Evolutionary conservation across 495 filamentous ascomycete genomes (phyloP), one percentile per base, ranked within the genome.

Genomic region (Astrocystis sublimbata): DNA sequence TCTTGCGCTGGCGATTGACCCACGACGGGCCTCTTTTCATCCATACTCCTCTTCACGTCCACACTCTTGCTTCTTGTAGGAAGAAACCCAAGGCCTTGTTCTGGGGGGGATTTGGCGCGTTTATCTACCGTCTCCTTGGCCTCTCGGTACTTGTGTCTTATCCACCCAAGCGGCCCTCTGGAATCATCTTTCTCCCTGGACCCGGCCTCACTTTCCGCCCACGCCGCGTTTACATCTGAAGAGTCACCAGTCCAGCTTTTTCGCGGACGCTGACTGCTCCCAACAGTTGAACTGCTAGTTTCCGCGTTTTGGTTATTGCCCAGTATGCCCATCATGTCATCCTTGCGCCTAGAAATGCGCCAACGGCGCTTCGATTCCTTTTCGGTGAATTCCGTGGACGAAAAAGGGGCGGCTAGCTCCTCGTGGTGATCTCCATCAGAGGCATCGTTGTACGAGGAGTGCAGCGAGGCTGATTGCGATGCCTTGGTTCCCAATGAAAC

Each of bases 71-170:
- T 76, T 43, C 78, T 63, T 12, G 70, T 38, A 12, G 66, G 51
- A 15, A 77, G 51, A 43, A 66, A 23, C 24, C 67, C 45, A 46
- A 52, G 68, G 17, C 71, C 65, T 9, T 79, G 74, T 19, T 69
- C 72, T 6, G 79, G 77, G 15, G 79, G 79, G 19, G 77, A 80
- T 62, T 79, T 83, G 60, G 69, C 75, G 47, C 76, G 71, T 63
- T 75, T 67, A 50, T 88, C 86, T 2, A 75, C 81, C 8, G 83
- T 85, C 62, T 92, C 88, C 61, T 88, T 91, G 26, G 86, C 85
- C 65, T 92, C 90, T 17, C 88, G 83, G 41, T 94, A 86, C 75
- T 94, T 96, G 63, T 86, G 88, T 69, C 90, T 90, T 65, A 97
- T 84, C 84, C 93, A 96, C 15, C 86, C 87, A 50, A 96, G 81